These are phyloP conservation scores for Alternaria viburni DNA, from an alignment of 2,329 filamentous ascomycete species.

Conservation along the genomic window DNA sequence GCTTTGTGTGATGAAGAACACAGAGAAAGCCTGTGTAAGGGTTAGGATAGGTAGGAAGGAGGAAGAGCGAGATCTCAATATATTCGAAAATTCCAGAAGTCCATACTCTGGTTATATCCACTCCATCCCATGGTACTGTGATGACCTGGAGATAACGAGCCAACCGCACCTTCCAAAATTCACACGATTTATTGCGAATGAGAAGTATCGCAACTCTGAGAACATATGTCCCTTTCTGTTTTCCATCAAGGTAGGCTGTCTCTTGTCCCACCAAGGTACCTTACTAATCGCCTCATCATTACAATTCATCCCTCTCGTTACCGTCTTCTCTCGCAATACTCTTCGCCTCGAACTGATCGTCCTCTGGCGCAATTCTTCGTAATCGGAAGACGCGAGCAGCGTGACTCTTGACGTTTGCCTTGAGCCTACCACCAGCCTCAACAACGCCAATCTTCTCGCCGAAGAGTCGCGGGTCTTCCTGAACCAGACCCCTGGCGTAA, in stretches of 20 bases:
- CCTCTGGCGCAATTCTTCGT: conserved; percentile 24
- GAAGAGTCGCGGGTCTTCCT: conserved; percentile 27
- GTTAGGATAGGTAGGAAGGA: background rate
- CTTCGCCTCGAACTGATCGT: conserved; percentile 30
- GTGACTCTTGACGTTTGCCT: conserved; percentile 26
- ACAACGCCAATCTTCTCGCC: conserved; percentile 32
- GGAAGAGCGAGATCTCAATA: background rate
- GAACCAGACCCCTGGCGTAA: conserved; percentile 25
- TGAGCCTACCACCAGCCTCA: conserved; percentile 24
- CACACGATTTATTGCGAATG: background rate
- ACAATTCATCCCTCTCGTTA: conserved; percentile 24
- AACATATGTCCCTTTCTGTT: background rate
- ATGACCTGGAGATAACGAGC: background rate
- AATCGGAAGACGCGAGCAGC: conserved; percentile 28
- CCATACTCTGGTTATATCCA: background rate
- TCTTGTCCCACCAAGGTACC: background rate
- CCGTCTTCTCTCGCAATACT: conserved; percentile 22
- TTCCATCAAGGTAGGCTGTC: background rate
- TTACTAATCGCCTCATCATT: background rate
- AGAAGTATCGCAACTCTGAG: background rate
- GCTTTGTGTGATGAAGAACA: background rate
- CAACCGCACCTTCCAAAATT: background rate
- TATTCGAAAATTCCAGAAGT: background rate
- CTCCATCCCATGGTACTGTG: background rate
- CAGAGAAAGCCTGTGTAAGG: background rate